Base-by-base conservation (phyloP, 2,329 filamentous ascomycete species). In the Metarhizium rileyi region DNA sequence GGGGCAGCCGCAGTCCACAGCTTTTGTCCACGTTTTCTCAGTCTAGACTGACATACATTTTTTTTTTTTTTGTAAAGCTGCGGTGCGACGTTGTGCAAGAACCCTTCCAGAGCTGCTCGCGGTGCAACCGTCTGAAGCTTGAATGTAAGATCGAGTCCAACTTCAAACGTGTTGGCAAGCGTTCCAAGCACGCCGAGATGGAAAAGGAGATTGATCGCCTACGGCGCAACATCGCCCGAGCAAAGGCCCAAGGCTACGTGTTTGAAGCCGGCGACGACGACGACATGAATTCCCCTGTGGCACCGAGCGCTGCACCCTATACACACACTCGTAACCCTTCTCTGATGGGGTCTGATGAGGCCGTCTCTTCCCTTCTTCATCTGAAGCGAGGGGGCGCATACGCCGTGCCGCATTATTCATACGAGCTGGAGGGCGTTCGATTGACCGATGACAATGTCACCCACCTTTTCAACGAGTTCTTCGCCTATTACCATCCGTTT, bases 91-190 rank as follows among this genome's bases (percentile, higher is more conserved):
- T 91, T 57, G 74, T 87, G 58, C 86, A 90, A 68, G 86, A 88
- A 26, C 86, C 86, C 18, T 90, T 90, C 65, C 78, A 81, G 59
- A 81, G 80, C 59, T 93, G 87, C 70, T 83, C 83, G 48, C 78
- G 87, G 50, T 93, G 87, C 70, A 80, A 80, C 63, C 86, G 88
- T 59, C 78, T 90, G 61, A 87, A 86, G 67, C 81, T 91, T 53
- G 80, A 84, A 53, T 93, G 87, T 74, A 87, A 88, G 66, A 91
- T 93, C 66, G 86, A 91, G 66, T 87, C 85, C 60, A 89, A 90
- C 66, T 91, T 91, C 70, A 90, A 90, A 75, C 83, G 87, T 58
- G 75, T 90, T 18, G 85, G 87, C 55, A 93, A 93, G 72, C 79
- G 87, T 40, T 86, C 81, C 55, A 86, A 87, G 64, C 86, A 91